These are phyloP conservation scores for Phlebiopsis flavidoalba DNA, from an alignment of 768 basidiomycete genomes.

Conservation along the genomic window DNA sequence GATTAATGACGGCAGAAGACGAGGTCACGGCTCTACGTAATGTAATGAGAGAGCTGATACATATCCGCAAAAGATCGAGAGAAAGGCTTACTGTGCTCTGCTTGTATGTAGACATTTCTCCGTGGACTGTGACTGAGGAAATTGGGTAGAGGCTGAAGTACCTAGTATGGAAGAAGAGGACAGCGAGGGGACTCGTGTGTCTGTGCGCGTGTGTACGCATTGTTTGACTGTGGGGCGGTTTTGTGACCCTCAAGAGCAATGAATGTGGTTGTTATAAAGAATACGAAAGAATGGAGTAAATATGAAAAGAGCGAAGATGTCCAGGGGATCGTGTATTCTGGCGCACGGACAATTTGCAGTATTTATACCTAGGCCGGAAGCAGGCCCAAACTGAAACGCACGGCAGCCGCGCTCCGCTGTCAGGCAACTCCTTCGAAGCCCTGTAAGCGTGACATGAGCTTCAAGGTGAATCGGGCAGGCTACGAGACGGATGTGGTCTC, in stretches of 20 bases:
- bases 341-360: neutral
- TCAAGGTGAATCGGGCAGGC: neutral
- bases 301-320: neutral
- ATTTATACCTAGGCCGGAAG: neutral
- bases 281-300: neutral
- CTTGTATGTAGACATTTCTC: neutral
- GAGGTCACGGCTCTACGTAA: neutral
- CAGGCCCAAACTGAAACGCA: neutral
- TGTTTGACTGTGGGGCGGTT: neutral
- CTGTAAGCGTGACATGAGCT: neutral
- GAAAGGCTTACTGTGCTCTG: neutral
- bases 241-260: neutral
- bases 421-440: neutral
- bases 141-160: neutral
- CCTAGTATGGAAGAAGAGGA: neutral
- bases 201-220: neutral
- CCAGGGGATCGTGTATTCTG: neutral
- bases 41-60: neutral
- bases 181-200: neutral
- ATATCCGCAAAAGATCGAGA: neutral
- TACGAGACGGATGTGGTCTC: neutral
- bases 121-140: neutral
- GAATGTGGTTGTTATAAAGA: neutral
- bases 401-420: neutral
- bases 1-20: neutral